Percentiles rank a stretch among this genome's conserved stretches.
Evolutionary conservation across 345 rosid species (phyloP).

Genomic region (Nephelium lappaceum): DNA sequence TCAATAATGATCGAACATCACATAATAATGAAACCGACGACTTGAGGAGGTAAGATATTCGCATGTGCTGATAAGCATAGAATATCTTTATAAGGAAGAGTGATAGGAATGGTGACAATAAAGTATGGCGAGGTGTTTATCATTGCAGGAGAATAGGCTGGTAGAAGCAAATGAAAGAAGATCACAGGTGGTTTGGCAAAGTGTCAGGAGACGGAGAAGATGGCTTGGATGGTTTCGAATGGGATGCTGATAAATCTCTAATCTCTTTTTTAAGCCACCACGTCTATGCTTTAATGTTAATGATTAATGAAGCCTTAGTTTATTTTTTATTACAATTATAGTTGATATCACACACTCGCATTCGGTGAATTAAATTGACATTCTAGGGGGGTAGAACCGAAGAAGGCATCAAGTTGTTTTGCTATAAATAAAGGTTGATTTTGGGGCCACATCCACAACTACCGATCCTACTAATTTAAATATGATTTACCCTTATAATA

Average conservation of each 20-base stretch:
- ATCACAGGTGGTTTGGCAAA: neutral
- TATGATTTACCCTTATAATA: too few species aligned
- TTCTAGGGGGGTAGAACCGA: too few species aligned
- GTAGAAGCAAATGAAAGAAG: neutral
- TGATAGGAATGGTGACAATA: constrained; percentile 11
- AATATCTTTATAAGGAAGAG: too few species aligned
- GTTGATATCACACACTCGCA: too few species aligned
- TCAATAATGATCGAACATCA: neutral
- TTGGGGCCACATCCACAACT: too few species aligned
- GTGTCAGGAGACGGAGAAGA: constrained; percentile 1
- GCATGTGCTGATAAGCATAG: neutral
- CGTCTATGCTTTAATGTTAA: neutral
- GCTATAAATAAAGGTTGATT: too few species aligned
- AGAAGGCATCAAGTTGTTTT: too few species aligned
- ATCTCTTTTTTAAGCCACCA: neutral
- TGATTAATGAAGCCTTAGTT: too few species aligned
- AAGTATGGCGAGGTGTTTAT: constrained; percentile 25
- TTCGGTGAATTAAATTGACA: too few species aligned
- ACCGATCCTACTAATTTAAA: too few species aligned
- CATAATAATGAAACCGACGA: neutral
- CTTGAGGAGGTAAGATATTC: neutral
- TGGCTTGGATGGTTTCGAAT: constrained; percentile 22
- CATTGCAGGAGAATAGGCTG: neutral
- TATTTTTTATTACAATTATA: too few species aligned
- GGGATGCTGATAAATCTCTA: constrained; percentile 9